These are phyloP conservation scores for Claviceps spartinae DNA, from an alignment of 2,329 filamentous ascomycete genomes.

Conservation along the genomic window DNA sequence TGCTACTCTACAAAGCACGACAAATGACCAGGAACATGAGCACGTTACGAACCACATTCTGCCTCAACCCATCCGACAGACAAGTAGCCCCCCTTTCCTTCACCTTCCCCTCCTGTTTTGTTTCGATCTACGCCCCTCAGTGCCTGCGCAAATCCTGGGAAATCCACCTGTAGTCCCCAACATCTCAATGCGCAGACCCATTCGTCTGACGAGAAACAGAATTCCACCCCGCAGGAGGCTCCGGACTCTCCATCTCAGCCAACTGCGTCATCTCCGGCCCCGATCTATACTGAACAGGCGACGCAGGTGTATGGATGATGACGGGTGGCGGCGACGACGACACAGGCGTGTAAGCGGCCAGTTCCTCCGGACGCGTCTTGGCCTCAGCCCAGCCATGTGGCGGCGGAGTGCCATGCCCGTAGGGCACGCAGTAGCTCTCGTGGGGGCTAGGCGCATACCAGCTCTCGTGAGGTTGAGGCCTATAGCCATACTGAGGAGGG, in stretches of 20 bases:
- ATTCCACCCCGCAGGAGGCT: conserved; percentile 1
- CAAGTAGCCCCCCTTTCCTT: too few species aligned
- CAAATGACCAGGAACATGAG: too few species aligned
- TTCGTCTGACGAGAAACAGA: not conserved
- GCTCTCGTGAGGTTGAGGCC: conserved; percentile 4
- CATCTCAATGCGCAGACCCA: not conserved
- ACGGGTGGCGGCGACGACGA: not conserved
- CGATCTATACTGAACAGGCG: too few species aligned
- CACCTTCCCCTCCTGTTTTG: too few species aligned
- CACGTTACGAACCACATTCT: too few species aligned
- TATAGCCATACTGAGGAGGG: conserved; percentile 4
- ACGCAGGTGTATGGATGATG: not conserved
- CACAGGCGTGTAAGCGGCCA: conserved; percentile 1
- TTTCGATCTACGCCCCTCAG: too few species aligned
- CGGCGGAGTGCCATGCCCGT: not conserved
- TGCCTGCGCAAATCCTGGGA: too few species aligned
- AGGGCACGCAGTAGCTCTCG: conserved; percentile 3
- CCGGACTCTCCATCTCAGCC: conserved; percentile 9
- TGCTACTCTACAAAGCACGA: too few species aligned
- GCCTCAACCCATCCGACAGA: too few species aligned
- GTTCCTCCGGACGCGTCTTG: conserved; percentile 4
- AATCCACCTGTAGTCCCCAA: too few species aligned
- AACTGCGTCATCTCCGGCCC: conserved; percentile 1
- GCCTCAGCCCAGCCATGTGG: conserved; percentile 1
- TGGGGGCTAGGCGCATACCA: conserved; percentile 2